Conservation (phyloP, 225 moss, liverwort and hornwort genomes). For the Pseudoscleropodium purum region DNA sequence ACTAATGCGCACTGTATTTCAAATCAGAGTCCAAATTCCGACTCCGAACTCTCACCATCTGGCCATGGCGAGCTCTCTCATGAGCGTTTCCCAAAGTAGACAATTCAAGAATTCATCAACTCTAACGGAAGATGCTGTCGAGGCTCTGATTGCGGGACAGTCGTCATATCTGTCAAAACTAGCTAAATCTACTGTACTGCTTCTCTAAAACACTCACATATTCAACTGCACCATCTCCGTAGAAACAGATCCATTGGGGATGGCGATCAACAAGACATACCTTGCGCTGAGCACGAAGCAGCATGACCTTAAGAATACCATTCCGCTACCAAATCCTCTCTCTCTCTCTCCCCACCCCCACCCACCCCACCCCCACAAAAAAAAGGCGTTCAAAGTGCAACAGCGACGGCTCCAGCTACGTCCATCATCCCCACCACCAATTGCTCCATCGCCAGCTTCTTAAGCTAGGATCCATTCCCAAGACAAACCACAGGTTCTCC, state of each 20-base stretch:
- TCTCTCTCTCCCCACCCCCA: no score
- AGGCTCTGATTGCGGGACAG: background rate
- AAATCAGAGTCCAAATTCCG: background rate
- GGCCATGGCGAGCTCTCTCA: background rate
- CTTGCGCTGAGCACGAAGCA: slow-evolving; percentile 13
- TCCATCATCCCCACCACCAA: background rate
- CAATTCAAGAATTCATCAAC: background rate
- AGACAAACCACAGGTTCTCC: background rate
- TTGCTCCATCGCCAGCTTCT: background rate
- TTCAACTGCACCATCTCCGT: background rate
- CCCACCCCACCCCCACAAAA: no score
- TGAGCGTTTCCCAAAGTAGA: background rate
- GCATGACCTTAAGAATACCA: slow-evolving; percentile 34
- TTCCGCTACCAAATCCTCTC: background rate
- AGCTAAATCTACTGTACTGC: background rate
- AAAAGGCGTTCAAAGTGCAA: background rate
- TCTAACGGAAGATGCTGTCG: background rate
- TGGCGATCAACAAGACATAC: background rate
- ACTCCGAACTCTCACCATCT: background rate
- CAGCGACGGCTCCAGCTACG: background rate
- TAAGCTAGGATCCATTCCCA: background rate
- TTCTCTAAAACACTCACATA: background rate
- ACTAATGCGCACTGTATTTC: background rate
- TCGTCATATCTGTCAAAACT: background rate
- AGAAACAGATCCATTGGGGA: background rate